phyloP scores from a whole-genome alignment of 805 yeast species.

The Candida boleticola region DNA sequence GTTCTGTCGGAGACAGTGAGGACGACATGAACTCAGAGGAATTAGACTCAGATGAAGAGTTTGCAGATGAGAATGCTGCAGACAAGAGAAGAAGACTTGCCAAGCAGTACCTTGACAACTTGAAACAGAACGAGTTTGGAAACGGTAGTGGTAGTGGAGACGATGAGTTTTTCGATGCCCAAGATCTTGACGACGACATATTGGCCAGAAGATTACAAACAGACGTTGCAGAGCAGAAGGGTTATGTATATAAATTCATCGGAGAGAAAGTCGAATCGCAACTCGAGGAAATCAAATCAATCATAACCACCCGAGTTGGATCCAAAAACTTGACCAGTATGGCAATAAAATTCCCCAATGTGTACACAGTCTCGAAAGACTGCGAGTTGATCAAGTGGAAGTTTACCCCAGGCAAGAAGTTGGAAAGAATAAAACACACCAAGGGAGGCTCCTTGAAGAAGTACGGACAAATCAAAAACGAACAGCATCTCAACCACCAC shows the following conservation, averaged over 20 bases:
- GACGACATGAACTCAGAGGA: slow-evolving; percentile 38
- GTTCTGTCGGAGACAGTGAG: slow-evolving; percentile 22
- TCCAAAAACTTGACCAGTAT: slow-evolving; percentile 56
- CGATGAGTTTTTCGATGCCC: slow-evolving; percentile 66
- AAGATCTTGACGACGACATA: slow-evolving; percentile 85
- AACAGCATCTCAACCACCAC: slow-evolving; percentile 36
- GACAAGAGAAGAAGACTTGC: slow-evolving; percentile 94
- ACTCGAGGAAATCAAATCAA: slow-evolving; percentile 33
- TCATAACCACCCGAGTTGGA: slow-evolving; percentile 56
- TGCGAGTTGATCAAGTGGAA: slow-evolving; percentile 80
- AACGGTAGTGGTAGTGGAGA: slow-evolving; percentile 34
- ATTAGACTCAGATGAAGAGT: slow-evolving; percentile 68
- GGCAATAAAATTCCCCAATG: slow-evolving; percentile 56
- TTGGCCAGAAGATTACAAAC: slow-evolving; percentile 74
- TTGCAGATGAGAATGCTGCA: slow-evolving; percentile 75
- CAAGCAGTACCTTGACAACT: slow-evolving; percentile 81
- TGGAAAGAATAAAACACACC: slow-evolving; percentile 60
- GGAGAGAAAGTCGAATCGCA: slow-evolving; percentile 49
- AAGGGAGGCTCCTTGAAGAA: slow-evolving; percentile 50
- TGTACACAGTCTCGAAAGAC: slow-evolving; percentile 82
- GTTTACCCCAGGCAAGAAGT: slow-evolving; percentile 49
- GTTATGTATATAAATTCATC: slow-evolving; percentile 70
- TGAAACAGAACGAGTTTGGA: slow-evolving; percentile 54
- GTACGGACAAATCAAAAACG: slow-evolving; percentile 15
- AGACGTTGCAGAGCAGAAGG: slow-evolving; percentile 89